Conservation (phyloP, 768 basidiomycete species). For the Mycena sanguinolenta region DNA sequence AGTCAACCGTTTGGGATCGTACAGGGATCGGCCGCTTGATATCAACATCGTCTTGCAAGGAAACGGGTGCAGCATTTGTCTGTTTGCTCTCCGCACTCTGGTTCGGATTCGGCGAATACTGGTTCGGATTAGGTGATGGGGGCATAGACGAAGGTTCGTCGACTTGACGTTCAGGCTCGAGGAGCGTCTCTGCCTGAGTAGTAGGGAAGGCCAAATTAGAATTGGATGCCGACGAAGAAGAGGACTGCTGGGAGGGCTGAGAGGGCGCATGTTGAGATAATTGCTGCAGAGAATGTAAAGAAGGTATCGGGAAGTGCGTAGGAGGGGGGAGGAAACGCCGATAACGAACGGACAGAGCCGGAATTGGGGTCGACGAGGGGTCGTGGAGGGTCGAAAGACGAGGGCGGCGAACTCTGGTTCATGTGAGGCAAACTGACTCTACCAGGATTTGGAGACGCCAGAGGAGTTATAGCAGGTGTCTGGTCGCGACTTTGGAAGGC, state of each 20-base stretch:
- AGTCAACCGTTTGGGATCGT: conserved; percentile 34
- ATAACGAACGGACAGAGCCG: conserved; percentile 76
- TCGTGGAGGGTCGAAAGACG: conserved; percentile 53
- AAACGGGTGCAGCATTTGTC: neutral
- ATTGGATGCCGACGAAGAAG: conserved; percentile 42
- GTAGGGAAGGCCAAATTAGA: conserved; percentile 42
- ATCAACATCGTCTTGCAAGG: conserved; percentile 9
- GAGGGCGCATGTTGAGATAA: conserved; percentile 7
- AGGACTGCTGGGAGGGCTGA: conserved; percentile 15
- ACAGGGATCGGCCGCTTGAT: conserved; percentile 34
- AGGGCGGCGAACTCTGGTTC: conserved; percentile 40
- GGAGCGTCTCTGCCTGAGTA: conserved; percentile 42
- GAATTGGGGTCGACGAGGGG: conserved; percentile 56
- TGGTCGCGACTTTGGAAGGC: conserved; percentile 23
- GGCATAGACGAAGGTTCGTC: conserved; percentile 32
- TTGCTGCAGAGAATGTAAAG: conserved; percentile 38
- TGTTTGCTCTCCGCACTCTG: neutral
- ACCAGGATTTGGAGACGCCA: conserved; percentile 30
- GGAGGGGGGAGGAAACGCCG: conserved; percentile 82
- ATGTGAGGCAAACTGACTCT: conserved; percentile 21
- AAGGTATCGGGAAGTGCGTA: conserved; percentile 77
- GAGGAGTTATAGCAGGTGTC: conserved; percentile 25
- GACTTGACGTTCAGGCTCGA: conserved; percentile 35
- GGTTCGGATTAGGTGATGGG: conserved; percentile 23
- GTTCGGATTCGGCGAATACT: conserved; percentile 18